Percentiles rank a stretch among this genome's conserved stretches.
Conservation (phyloP, 108 stramenopile genomes). For the Cyclotella cryptica region DNA sequence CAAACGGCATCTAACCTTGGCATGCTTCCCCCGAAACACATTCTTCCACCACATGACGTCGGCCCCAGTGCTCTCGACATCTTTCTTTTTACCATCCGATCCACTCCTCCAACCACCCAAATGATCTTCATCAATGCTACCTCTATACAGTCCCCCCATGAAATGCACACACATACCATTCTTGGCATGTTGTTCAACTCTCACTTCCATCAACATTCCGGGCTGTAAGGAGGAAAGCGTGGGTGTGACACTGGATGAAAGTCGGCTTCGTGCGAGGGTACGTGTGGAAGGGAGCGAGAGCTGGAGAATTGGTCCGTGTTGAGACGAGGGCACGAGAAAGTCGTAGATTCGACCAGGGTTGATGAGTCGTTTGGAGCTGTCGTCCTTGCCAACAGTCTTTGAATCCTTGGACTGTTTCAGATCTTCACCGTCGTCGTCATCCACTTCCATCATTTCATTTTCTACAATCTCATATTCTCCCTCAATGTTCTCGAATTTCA, state of each 20-base stretch:
- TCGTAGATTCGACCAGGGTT: constrained; percentile 60
- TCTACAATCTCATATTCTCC: constrained; percentile 50
- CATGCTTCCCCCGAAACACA: constrained; percentile 47
- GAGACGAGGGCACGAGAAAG: constrained; percentile 37
- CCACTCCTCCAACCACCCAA: constrained; percentile 61
- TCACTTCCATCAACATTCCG: constrained; percentile 70
- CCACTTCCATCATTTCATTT: constrained; percentile 47
- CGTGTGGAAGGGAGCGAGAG: constrained; percentile 29
- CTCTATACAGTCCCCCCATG: constrained; percentile 76
- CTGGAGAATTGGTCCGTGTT: constrained; percentile 32
- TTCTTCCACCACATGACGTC: constrained; percentile 58
- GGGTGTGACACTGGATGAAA: constrained; percentile 34
- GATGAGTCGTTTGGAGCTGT: neutral
- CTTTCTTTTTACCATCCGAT: constrained; percentile 4
- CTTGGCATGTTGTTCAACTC: constrained; percentile 73
- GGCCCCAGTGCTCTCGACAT: neutral
- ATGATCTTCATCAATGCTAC: constrained; percentile 74
- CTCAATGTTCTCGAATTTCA: constrained; percentile 71
- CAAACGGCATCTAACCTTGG: constrained; percentile 32
- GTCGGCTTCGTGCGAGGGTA: constrained; percentile 25
- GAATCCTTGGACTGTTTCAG: constrained; percentile 33
- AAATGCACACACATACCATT: constrained; percentile 87
- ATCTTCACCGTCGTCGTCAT: constrained; percentile 48
- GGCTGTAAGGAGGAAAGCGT: constrained; percentile 63
- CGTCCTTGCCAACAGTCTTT: constrained; percentile 1